phyloP scores from a whole-genome alignment of 2,329 filamentous ascomycete species.

The Cladophialophora yegresii region DNA sequence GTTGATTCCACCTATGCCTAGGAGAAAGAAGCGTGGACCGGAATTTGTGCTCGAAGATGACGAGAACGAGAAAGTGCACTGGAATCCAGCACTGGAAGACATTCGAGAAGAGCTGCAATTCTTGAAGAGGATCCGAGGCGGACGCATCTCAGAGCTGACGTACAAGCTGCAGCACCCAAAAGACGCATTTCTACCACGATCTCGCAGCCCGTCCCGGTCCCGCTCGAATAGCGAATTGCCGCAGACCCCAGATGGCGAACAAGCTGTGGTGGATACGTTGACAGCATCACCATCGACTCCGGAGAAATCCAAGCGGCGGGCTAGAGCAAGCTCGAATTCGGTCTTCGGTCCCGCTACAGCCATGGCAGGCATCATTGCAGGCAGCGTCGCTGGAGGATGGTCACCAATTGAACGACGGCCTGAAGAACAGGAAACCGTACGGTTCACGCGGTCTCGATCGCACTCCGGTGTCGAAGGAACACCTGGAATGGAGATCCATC shows the following conservation, averaged over 20 bases:
- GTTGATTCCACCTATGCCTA: conserved; percentile 43
- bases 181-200: conserved; percentile 48
- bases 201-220: conserved; percentile 41
- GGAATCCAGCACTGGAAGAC: conserved; percentile 64
- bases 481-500: conserved; percentile 52
- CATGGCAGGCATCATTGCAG: conserved; percentile 67
- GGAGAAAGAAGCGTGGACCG: conserved; percentile 29
- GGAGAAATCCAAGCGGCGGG: conserved; percentile 53
- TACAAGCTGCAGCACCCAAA: conserved; percentile 64
- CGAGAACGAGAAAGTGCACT: conserved; percentile 53
- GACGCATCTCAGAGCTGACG: conserved; percentile 61
- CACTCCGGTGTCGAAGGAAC: conserved; percentile 46
- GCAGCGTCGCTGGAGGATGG: conserved; percentile 63
- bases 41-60: conserved; percentile 42
- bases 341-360: conserved; percentile 62
- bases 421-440: conserved; percentile 41
- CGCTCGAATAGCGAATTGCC: conserved; percentile 48
- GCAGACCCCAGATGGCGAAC: conserved; percentile 48
- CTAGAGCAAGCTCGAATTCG: conserved; percentile 61
- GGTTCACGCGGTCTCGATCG: conserved; percentile 43
- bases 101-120: conserved; percentile 66
- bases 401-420: conserved; percentile 58
- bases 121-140: conserved; percentile 64
- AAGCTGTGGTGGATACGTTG: conserved; percentile 42
- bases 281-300: conserved; percentile 54